A percentile compares a stretch with the other conserved stretches of the same genome.
Conservation (phyloP, 2,329 filamentous ascomycete species). For the Penicillium brevicompactum region DNA sequence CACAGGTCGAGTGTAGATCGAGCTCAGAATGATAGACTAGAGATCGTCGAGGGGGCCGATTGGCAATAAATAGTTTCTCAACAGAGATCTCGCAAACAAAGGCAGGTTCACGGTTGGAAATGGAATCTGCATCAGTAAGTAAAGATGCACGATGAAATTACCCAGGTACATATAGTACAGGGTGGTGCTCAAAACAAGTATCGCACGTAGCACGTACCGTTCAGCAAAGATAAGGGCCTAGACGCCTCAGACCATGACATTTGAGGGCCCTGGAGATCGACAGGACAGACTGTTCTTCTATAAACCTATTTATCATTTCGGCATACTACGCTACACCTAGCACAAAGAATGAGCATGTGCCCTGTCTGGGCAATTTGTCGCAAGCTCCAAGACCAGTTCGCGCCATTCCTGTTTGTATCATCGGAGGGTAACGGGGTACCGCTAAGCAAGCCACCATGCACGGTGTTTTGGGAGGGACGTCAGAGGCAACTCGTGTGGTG, state of each 20-base stretch:
- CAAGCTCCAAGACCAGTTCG: constrained; percentile 2
- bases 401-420: constrained; percentile 2
- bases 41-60: background rate
- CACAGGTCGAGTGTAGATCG: background rate
- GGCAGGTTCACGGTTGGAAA: background rate
- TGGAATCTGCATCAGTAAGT: background rate
- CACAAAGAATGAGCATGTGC: constrained; percentile 3
- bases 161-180: background rate
- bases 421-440: constrained; percentile 1
- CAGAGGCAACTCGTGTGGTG: background rate
- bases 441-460: constrained; percentile 18
- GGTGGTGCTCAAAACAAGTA: background rate
- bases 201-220: background rate
- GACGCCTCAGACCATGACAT: background rate
- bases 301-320: background rate
- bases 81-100: background rate
- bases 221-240: background rate
- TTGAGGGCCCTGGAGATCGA: background rate
- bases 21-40: background rate
- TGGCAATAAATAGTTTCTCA: constrained; percentile 1
- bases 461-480: background rate
- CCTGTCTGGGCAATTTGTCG: constrained; percentile 1
- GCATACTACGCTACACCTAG: background rate
- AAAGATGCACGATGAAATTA: background rate
- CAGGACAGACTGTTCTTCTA: background rate